Evolutionary conservation across 2,329 filamentous ascomycete genomes (phyloP), one percentile per base, ranked within the genome.

Genomic region (Fusarium euwallaceae): DNA sequence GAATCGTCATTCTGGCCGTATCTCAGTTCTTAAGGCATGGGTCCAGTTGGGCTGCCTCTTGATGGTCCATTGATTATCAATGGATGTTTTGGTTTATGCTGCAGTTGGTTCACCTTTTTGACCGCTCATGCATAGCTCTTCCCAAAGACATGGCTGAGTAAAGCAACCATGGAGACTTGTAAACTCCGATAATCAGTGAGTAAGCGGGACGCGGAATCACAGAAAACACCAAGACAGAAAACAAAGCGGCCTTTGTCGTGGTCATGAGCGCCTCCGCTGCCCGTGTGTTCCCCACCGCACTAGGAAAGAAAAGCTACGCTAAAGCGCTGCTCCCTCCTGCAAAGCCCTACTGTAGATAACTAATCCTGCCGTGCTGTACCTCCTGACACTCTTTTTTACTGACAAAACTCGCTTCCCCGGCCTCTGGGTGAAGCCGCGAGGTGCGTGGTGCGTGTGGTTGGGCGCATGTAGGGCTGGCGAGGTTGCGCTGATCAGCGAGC

Each of bases 141-240:
- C 32, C 16, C 14, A 17, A 29, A 16, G 22, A 51, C 34, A 48
- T 36, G 24, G 62, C 62, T 61, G 62, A 67, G 56, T 61, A 74
- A 73, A 73, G 39, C 48, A 24, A 27, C 36, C 56, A 41, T 14
- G 24, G 11, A 39, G 17, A 61, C n/a, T 53, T 61, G 55, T 66
- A 67, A 62, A 51, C 22, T 63, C 58, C 22, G 45, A 36, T 45
- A 16, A 64, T 43, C 53, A 41, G 53, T 69, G 59, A 69, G 68
- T 74, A 69, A 74, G 72, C 71, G 71, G 72, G 43, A 72, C 34
- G 48, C 51, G 39, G 71, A 41, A 59, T 56, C 48, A 51, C 37
- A 63, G 69, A 66, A 64, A 63, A 39, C 56, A 53, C 45, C n/a
- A n/a, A 24, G n/a, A 16, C 64, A 58, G 14, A 58, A 48, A 24